Base-by-base conservation (phyloP, 2,329 filamentous ascomycete genomes). In the Penicillium sclerotiorum region DNA sequence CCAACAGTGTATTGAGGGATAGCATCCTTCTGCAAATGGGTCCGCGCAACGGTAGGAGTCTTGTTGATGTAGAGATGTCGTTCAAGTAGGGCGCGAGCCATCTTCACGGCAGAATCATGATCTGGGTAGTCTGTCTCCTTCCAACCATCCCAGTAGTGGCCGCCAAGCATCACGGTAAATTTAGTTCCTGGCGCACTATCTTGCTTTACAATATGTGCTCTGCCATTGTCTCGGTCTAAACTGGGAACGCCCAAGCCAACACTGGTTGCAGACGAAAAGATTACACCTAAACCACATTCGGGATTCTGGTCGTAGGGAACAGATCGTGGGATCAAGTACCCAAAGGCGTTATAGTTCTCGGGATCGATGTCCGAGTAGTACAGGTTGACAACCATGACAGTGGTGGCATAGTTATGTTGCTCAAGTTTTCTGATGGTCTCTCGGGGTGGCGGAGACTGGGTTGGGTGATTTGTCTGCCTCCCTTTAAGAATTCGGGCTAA, bases 81-180 rank as follows among this genome's bases (percentile, higher is more conserved):
- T 54, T 80, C 73, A 1, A 96, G 75, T 6, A 95, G 76, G 1
- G 77, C 71, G 53, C 82, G 81, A 27, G 92, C 90, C 80, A 93
- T 87, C 5, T 72, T 66, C 21, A 88, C 74, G 13, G 84, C 90
- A 57, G 88, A 80, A 12, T 85, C 77, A 53, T 85, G 79, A 43
- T 80, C 75, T 0, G 90, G 91, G 49, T 82, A 83, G 32, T 76
- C 73, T 2, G 70, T 62, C 41, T 64, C 38, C 57, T 61, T 64
- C 75, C 80, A 84, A 50, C 76, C 80, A 67, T 90, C 80, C 90
- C 90, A 97, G 81, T 89, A 90, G 73, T 96, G 91, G 1, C 94
- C 94, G 51, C 94, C 94, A 49, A 99, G 77, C 85, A 99, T 95
- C 60, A 97, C 89, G 13, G 93, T 96, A 45, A 97, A 73, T 69